Evolutionary conservation across 805 yeast species (phyloP).

Genomic region (Nakazawaea molendinolei): DNA sequence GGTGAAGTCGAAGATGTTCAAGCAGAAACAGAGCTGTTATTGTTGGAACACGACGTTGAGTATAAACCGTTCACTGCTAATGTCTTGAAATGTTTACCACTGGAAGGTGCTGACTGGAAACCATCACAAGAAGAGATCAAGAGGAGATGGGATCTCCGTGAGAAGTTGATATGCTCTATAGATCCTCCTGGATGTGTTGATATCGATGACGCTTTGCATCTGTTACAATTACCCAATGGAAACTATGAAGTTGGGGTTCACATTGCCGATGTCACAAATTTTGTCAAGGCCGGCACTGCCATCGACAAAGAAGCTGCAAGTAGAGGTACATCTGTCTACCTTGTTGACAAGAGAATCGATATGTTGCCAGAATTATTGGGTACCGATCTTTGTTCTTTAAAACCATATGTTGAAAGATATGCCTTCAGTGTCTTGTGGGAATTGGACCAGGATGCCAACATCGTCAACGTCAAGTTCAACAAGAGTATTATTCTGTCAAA

Average conservation of each 20-base stretch:
- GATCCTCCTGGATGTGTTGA: constrained; percentile 99
- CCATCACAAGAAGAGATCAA: constrained; percentile 59
- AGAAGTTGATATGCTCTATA: constrained; percentile 85
- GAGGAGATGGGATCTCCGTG: constrained; percentile 80
- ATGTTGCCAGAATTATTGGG: constrained; percentile 95
- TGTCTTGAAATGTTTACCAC: constrained; percentile 87
- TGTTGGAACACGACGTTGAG: constrained; percentile 93
- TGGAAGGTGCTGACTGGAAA: constrained; percentile 89
- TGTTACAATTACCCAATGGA: constrained; percentile 78
- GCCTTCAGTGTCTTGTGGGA: constrained; percentile 98
- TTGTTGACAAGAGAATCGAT: constrained; percentile 97
- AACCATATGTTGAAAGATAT: constrained; percentile 91
- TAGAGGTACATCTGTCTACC: constrained; percentile 93
- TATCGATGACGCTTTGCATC: constrained; percentile 97
- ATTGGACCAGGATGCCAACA: constrained; percentile 77
- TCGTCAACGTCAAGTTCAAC: constrained; percentile 69
- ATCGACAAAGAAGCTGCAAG: constrained; percentile 94
- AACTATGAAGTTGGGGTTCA: constrained; percentile 97
- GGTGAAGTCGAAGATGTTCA: constrained; percentile 89
- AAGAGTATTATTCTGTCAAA: constrained; percentile 87
- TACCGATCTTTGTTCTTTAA: constrained; percentile 90
- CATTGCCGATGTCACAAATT: constrained; percentile 97
- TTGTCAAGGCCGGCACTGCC: constrained; percentile 88
- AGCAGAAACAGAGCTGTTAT: constrained; percentile 93
- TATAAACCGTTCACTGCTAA: constrained; percentile 91